A percentile compares a stretch with the other conserved stretches of the same genome.
Conservation (phyloP, 768 basidiomycete species). For the Gloeostereum incarnatum region DNA sequence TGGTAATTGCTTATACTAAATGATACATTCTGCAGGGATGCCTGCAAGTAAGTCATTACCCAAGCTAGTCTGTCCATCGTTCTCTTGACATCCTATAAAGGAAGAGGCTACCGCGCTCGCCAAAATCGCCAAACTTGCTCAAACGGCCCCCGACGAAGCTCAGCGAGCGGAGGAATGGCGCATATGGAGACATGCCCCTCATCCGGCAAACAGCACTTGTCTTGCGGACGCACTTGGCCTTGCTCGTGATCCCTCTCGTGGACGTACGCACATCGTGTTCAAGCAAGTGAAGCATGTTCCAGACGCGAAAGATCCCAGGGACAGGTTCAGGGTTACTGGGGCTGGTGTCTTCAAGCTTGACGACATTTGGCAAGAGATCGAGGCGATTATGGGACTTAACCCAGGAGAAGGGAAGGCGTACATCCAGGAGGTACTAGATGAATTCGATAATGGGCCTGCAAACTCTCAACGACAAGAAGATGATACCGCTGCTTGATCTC, state of each 20-base stretch:
- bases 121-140: conserved; percentile 8
- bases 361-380: conserved; percentile 15
- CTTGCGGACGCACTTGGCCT: conserved; percentile 14
- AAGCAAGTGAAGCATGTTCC: conserved; percentile 14
- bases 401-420: conserved; percentile 13
- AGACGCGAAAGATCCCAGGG: conserved; percentile 9
- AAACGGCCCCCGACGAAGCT: conserved; percentile 7
- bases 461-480: conserved; percentile 1
- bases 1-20: background rate
- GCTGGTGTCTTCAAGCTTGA: conserved; percentile 15
- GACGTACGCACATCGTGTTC: conserved; percentile 17
- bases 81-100: background rate
- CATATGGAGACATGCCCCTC: conserved; percentile 11
- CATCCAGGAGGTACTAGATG: conserved; percentile 9
- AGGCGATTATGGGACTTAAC: conserved; percentile 9
- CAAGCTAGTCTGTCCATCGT: background rate
- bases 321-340: conserved; percentile 12
- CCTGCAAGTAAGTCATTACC: background rate
- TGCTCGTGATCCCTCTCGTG: conserved; percentile 14
- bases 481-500: background rate
- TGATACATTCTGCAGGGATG: background rate
- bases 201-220: conserved; percentile 8
- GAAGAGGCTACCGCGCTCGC: conserved; percentile 6
- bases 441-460: conserved; percentile 3
- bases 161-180: conserved; percentile 13